Evolutionary conservation across 768 basidiomycete genomes (phyloP).

Genomic region (Phylloporus scabripes): DNA sequence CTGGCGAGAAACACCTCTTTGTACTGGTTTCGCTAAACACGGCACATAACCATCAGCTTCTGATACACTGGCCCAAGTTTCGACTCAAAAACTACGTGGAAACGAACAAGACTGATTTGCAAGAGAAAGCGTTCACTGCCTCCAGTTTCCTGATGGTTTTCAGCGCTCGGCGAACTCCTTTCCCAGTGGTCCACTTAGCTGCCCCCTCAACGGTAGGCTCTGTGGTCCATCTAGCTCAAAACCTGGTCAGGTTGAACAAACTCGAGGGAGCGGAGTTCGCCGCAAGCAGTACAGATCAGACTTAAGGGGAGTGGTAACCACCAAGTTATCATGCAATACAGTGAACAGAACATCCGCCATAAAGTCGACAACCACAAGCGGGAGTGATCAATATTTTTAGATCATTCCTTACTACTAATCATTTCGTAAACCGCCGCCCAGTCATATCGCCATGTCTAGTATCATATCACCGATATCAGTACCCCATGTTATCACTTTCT

Average conservation of each 20-base stretch:
- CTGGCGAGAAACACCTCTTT: background rate
- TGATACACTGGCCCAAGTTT: no score
- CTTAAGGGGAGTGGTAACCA: background rate
- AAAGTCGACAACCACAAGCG: no score
- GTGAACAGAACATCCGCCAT: no score
- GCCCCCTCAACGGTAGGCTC: background rate
- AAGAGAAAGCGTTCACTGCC: background rate
- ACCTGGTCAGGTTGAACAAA: background rate
- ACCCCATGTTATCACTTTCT: no score
- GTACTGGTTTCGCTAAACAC: background rate
- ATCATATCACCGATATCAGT: no score
- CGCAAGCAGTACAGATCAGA: background rate
- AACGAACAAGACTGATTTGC: no score
- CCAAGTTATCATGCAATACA: background rate
- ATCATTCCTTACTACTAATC: background rate
- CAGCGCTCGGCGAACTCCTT: slow-evolving; percentile 1
- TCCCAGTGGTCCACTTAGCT: background rate
- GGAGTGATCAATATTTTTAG: no score
- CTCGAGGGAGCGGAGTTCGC: background rate
- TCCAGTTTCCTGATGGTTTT: background rate
- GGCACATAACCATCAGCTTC: background rate
- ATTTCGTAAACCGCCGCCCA: background rate
- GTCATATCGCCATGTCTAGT: no score
- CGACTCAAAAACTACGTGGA: no score
- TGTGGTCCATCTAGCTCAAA: background rate